Evolutionary conservation across 108 stramenopile species (phyloP).

Genomic region (Nitzschia sp.): DNA sequence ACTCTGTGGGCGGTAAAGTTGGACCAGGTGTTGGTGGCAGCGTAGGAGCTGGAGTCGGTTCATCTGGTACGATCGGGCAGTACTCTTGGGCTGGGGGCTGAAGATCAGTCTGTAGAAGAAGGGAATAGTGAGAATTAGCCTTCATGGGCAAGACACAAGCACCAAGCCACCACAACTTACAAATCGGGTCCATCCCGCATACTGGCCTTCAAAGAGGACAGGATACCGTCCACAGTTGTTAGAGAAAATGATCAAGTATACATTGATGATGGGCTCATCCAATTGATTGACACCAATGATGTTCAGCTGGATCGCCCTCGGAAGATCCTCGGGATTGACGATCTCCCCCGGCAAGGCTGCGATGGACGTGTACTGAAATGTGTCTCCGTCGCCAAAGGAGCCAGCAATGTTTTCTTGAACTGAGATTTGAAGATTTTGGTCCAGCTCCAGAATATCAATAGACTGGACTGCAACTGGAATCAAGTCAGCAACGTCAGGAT

Average conservation of each 20-base stretch:
- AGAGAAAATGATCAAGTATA: constrained; percentile 29
- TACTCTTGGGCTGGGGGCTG: constrained; percentile 24
- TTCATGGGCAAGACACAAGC: background rate
- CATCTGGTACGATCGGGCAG: constrained; percentile 18
- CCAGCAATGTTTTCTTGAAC: constrained; percentile 34
- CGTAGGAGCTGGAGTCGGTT: constrained; percentile 4
- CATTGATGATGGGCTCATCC: constrained; percentile 33
- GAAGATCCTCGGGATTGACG: constrained; percentile 25
- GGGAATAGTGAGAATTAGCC: background rate
- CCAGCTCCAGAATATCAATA: constrained; percentile 41
- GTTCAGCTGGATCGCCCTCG: constrained; percentile 44
- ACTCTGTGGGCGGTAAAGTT: background rate
- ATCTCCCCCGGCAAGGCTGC: constrained; percentile 34
- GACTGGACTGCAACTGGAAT: constrained; percentile 34
- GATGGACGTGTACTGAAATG: constrained; percentile 31
- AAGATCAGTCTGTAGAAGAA: constrained; percentile 22
- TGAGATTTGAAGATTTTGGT: constrained; percentile 34
- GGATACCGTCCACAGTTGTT: constrained; percentile 38
- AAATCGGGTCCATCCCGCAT: constrained; percentile 40
- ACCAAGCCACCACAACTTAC: constrained; percentile 21
- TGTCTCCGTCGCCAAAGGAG: constrained; percentile 35
- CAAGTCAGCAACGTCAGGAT: constrained; percentile 34
- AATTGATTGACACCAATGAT: constrained; percentile 33
- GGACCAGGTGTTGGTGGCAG: constrained; percentile 6
- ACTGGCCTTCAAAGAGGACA: constrained; percentile 35